A percentile compares a stretch with the other conserved stretches of the same genome.
Evolutionary conservation across 2,329 filamentous ascomycete genomes (phyloP).

Genomic region (Clonostachys rosea): DNA sequence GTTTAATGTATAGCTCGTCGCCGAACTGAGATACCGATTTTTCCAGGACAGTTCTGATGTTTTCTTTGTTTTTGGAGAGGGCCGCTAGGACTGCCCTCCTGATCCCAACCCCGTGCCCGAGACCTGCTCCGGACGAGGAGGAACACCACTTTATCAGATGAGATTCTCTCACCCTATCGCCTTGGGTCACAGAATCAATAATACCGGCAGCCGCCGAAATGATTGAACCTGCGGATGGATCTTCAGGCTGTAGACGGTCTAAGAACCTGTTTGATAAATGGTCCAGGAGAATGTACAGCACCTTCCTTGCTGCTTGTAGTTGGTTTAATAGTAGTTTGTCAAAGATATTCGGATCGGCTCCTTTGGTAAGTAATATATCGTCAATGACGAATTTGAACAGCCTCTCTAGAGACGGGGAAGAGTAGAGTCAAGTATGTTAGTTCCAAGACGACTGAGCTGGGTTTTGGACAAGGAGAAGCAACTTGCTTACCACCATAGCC

Average conservation of each 20-base stretch:
- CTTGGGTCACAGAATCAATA: slow-evolving; percentile 41
- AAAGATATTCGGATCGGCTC: slow-evolving; percentile 14
- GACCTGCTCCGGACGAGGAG: slow-evolving; percentile 57
- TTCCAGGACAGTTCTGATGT: slow-evolving; percentile 55
- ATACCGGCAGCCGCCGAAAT: slow-evolving; percentile 57
- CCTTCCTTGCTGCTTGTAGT: slow-evolving; percentile 15
- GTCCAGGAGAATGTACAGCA: slow-evolving; percentile 15
- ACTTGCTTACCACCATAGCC: slow-evolving; percentile 61
- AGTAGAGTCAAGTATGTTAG: not conserved
- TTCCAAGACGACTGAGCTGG: slow-evolving; percentile 2
- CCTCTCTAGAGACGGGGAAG: slow-evolving; percentile 26
- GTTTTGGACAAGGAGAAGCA: too few species aligned
- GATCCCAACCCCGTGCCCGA: slow-evolving; percentile 60
- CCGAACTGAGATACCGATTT: slow-evolving; percentile 72
- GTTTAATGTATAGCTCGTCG: slow-evolving; percentile 81
- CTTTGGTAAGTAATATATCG: slow-evolving; percentile 26
- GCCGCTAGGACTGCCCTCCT: slow-evolving; percentile 61
- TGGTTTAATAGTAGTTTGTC: slow-evolving; percentile 19
- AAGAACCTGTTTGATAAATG: slow-evolving; percentile 43
- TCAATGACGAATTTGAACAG: slow-evolving; percentile 29
- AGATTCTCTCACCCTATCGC: slow-evolving; percentile 41
- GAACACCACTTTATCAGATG: slow-evolving; percentile 63
- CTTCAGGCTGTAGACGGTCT: slow-evolving; percentile 21
- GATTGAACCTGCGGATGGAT: slow-evolving; percentile 18
- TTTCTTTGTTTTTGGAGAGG: slow-evolving; percentile 44